Conservation (phyloP, 2,329 filamentous ascomycete species). For the Rutstroemia sp. region DNA sequence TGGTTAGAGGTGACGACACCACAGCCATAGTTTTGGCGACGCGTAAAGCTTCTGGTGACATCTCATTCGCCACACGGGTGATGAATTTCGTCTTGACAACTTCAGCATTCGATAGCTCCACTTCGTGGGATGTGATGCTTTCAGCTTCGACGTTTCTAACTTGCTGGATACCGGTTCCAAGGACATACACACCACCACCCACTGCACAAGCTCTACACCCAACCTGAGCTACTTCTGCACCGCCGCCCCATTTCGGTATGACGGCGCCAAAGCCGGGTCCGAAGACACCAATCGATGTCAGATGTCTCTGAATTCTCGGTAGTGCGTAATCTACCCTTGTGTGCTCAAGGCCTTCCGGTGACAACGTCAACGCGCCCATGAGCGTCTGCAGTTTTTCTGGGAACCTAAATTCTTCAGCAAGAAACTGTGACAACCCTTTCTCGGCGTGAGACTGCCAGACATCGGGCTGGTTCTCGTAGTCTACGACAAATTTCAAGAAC, state of each 20-base stretch:
- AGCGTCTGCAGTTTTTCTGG: slow-evolving; percentile 60
- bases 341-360: slow-evolving; percentile 45
- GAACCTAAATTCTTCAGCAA: slow-evolving; percentile 56
- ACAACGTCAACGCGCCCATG: slow-evolving; percentile 65
- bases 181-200: slow-evolving; percentile 83
- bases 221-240: slow-evolving; percentile 84
- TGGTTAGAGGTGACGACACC: slow-evolving; percentile 55
- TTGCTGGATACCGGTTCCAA: slow-evolving; percentile 58
- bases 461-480: slow-evolving; percentile 55
- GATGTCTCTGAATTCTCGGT: slow-evolving; percentile 66
- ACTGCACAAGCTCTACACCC: slow-evolving; percentile 86
- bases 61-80: slow-evolving; percentile 33
- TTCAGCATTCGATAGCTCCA: slow-evolving; percentile 47
- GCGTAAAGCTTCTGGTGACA: slow-evolving; percentile 20
- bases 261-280: slow-evolving; percentile 85
- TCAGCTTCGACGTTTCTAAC: slow-evolving; percentile 17
- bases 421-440: slow-evolving; percentile 49
- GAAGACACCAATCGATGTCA: slow-evolving; percentile 80
- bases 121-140: slow-evolving; percentile 16
- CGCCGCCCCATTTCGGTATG: slow-evolving; percentile 86
- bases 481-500: slow-evolving; percentile 79
- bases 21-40: slow-evolving; percentile 60
- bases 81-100: slow-evolving; percentile 48
- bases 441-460: slow-evolving; percentile 52
- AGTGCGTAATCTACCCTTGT: slow-evolving; percentile 60